These are phyloP conservation scores for Macrolepiota albuminosa DNA, from an alignment of 768 basidiomycete species.

Conservation along the genomic window DNA sequence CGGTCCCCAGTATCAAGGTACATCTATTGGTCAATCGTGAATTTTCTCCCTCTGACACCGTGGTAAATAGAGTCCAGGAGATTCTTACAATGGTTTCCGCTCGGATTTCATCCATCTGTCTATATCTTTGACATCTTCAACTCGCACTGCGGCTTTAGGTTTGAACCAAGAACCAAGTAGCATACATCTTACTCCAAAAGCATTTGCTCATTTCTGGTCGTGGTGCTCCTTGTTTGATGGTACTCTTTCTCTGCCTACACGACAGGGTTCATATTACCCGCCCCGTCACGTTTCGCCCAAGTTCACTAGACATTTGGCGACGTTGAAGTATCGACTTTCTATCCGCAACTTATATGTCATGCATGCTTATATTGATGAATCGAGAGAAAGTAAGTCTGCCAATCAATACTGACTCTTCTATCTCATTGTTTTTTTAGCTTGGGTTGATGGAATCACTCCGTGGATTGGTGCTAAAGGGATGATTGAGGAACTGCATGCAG, in stretches of 20 bases:
- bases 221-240: conserved; percentile 90
- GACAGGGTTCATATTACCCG: conserved; percentile 82
- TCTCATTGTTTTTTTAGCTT: conserved; percentile 38
- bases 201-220: conserved; percentile 85
- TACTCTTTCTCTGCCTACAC: conserved; percentile 73
- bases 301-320: conserved; percentile 83
- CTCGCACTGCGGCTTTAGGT: conserved; percentile 22
- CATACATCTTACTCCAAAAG: conserved; percentile 80
- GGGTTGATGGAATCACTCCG: conserved; percentile 72
- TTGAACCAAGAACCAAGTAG: conserved; percentile 46
- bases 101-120: conserved; percentile 94
- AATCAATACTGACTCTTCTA: background rate
- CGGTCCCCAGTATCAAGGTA: conserved; percentile 43
- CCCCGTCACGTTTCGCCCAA: conserved; percentile 73
- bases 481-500: conserved; percentile 78
- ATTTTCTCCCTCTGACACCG: background rate
- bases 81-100: conserved; percentile 85
- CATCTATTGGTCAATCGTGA: conserved; percentile 25
- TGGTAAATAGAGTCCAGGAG: conserved; percentile 37
- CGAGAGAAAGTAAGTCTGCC: conserved; percentile 47
- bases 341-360: conserved; percentile 78
- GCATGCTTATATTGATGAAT: conserved; percentile 83
- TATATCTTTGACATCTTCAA: conserved; percentile 72
- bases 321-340: conserved; percentile 84
- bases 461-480: conserved; percentile 85